Percentiles rank a stretch among this genome's conserved stretches.
Conservation (phyloP, 2,329 filamentous ascomycete species). For the Xylariales sp. region DNA sequence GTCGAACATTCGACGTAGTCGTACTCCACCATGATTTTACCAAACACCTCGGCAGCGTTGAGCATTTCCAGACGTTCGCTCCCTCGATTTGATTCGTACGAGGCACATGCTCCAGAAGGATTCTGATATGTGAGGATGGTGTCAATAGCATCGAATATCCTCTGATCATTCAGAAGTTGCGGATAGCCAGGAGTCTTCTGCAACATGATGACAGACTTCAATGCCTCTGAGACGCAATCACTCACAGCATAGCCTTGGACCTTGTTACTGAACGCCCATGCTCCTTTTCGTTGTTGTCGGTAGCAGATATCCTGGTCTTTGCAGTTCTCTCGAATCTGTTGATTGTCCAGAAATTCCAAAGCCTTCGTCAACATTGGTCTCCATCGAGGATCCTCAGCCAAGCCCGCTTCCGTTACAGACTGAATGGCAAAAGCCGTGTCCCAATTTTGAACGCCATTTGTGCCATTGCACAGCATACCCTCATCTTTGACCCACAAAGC, state of each 20-base stretch:
- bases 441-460: conserved; percentile 97
- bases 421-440: conserved; percentile 91
- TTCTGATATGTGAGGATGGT: conserved; percentile 92
- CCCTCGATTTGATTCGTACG: conserved; percentile 81
- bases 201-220: conserved; percentile 81
- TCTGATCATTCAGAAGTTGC: conserved; percentile 65
- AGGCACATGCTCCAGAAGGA: conserved; percentile 75
- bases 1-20: conserved; percentile 98
- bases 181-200: conserved; percentile 77
- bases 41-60: conserved; percentile 95
- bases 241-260: conserved; percentile 93
- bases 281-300: conserved; percentile 84
- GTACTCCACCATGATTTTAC: conserved; percentile 97
- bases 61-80: conserved; percentile 75
- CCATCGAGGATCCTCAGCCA: conserved; percentile 74
- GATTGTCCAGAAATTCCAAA: conserved; percentile 78
- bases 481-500: conserved; percentile 89
- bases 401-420: conserved; percentile 70
- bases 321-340: conserved; percentile 85
- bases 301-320: conserved; percentile 76
- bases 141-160: conserved; percentile 84
- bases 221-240: conserved; percentile 86
- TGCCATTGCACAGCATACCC: conserved; percentile 92
- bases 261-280: conserved; percentile 92
- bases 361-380: conserved; percentile 78